phyloP scores from a whole-genome alignment of 768 basidiomycete species.

The Termitomyces sp. region DNA sequence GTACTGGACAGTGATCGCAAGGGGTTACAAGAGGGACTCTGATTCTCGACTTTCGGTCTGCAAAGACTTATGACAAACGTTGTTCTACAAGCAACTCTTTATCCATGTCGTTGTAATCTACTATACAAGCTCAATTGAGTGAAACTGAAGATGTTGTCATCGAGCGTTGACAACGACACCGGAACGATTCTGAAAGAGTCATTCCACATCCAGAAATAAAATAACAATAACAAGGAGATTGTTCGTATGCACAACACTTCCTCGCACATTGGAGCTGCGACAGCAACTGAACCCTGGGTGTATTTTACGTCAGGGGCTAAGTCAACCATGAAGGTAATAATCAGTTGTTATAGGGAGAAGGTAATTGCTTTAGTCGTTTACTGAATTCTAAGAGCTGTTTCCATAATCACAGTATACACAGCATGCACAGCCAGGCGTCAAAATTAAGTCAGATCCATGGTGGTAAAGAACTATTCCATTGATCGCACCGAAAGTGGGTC shows the following conservation, averaged over 20 bases:
- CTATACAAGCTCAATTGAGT: constrained; percentile 19
- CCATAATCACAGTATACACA: constrained; percentile 54
- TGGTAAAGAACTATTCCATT: constrained; percentile 57
- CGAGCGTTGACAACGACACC: constrained; percentile 27
- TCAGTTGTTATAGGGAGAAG: background rate
- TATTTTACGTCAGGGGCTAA: background rate
- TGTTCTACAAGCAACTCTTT: no score
- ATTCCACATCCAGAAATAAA: no score
- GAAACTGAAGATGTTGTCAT: constrained; percentile 36
- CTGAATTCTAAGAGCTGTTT: constrained; percentile 31
- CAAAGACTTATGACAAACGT: no score
- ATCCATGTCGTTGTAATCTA: no score
- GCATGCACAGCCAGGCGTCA: constrained; percentile 57
- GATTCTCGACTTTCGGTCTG: no score
- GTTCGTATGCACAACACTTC: background rate
- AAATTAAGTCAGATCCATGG: constrained; percentile 33
- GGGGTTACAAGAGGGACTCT: no score
- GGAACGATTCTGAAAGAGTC: no score
- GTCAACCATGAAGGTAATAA: background rate
- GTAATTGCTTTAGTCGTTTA: background rate
- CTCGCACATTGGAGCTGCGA: constrained; percentile 32
- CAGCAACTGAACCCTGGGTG: constrained; percentile 33
- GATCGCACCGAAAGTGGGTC: background rate
- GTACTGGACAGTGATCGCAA: no score
- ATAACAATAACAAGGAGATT: no score